Evolutionary conservation across 2,329 filamentous ascomycete species (phyloP).

Genomic region (Scortechinia acanthostroma): DNA sequence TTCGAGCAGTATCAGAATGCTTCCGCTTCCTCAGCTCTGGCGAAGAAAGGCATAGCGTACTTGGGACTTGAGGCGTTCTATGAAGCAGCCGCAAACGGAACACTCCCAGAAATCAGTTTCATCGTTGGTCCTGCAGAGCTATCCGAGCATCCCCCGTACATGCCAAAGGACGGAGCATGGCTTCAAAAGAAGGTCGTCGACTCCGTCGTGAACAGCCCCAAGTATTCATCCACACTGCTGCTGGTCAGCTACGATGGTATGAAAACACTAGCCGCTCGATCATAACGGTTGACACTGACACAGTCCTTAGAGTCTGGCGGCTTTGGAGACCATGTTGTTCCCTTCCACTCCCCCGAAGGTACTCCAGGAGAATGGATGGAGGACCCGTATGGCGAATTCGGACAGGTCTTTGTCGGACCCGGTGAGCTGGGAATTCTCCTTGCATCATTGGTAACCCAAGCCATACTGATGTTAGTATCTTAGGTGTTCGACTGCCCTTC

Average conservation of each 20-base stretch:
- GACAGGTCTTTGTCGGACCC: constrained; percentile 7
- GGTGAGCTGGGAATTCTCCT: too few species aligned
- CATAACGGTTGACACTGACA: background rate
- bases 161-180: constrained; percentile 44
- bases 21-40: constrained; percentile 19
- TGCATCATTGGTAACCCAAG: too few species aligned
- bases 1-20: constrained; percentile 35
- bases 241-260: constrained; percentile 36
- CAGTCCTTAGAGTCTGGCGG: constrained; percentile 34
- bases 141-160: constrained; percentile 43
- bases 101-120: constrained; percentile 33
- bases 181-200: constrained; percentile 41
- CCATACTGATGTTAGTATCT: too few species aligned
- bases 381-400: constrained; percentile 19
- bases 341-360: constrained; percentile 31
- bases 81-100: constrained; percentile 30
- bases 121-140: constrained; percentile 38
- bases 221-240: constrained; percentile 35
- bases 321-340: constrained; percentile 37
- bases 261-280: background rate
- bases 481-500: constrained; percentile 36
- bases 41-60: constrained; percentile 27
- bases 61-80: constrained; percentile 34
- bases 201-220: constrained; percentile 37
- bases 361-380: constrained; percentile 38